Base-by-base conservation (phyloP, 2,329 filamentous ascomycete species). In the Alternaria infectoria region DNA sequence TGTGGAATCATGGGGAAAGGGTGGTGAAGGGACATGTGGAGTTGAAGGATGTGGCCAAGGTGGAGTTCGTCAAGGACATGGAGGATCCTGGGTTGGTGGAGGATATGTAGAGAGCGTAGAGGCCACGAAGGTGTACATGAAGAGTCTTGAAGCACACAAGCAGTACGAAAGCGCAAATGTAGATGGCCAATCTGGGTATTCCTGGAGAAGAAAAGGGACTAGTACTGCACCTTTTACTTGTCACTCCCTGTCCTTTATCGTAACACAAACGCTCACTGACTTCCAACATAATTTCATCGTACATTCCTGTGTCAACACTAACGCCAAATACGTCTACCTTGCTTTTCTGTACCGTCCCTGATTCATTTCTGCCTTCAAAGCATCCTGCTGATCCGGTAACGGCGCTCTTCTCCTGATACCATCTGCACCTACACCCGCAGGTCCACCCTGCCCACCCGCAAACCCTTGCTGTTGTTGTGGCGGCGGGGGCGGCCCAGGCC, bases 321-420 rank as follows among this genome's bases (percentile, higher is more conserved):
- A 15, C 11, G 10, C 17, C 25, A 25, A 40, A 40, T 19, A 46
- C 44, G 21, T 40, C 49, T 62, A 74, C 57, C 72, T 66, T 11
- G 70, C 63, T 61, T 74, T 74, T 56, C 82, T 77, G 71, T 83
- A 87, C 68, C 84, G 80, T 11, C 85, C 85, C 66, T 83, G 82
- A 66, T 86, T 86, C 83, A 95, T 93, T 79, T 95, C 92, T 78
- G 90, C 88, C 70, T 90, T 87, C 70, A 96, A 81, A 70, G 91
- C 94, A 77, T 96, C 93, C 75, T 92, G 89, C 80, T 96, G 93
- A 76, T 92, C 94, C 0, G 93, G 93, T 46, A 97, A 81, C 9
- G 92, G 93, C 6, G 87, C 92, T 64, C 90, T 82, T 69, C 61
- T 77, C 23, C 73, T 77, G 49, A 77, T 77, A 5, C 60, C 61